A percentile compares a stretch with the other conserved stretches of the same genome.
phyloP scores from a whole-genome alignment of 2,329 filamentous ascomycete species.

The Exophiala oligosperma region DNA sequence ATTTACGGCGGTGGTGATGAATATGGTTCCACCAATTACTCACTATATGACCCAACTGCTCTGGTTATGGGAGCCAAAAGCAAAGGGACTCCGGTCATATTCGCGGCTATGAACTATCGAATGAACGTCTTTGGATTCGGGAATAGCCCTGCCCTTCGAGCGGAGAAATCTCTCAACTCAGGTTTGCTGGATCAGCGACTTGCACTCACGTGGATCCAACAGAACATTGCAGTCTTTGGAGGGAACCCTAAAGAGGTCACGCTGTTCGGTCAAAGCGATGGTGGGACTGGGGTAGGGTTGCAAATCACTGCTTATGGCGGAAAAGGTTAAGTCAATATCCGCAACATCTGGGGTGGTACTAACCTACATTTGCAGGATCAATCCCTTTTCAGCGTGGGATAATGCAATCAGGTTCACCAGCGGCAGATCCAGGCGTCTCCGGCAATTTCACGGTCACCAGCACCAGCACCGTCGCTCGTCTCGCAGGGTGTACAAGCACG shows the following conservation, averaged over 20 bases:
- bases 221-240: constrained; percentile 28
- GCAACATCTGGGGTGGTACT: not conserved
- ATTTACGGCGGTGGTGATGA: constrained; percentile 26
- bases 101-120: constrained; percentile 24
- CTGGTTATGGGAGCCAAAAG: constrained; percentile 15
- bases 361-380: constrained; percentile 32
- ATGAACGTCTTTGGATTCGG: constrained; percentile 40
- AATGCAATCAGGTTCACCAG: constrained; percentile 44
- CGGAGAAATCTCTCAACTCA: constrained; percentile 39
- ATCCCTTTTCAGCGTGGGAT: constrained; percentile 50
- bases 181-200: constrained; percentile 34
- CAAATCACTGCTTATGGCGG: constrained; percentile 53
- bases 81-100: constrained; percentile 17
- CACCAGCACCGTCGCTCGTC: constrained; percentile 12
- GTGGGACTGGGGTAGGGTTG: constrained; percentile 46
- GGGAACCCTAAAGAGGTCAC: constrained; percentile 25
- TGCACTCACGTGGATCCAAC: constrained; percentile 25
- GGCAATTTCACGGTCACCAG: constrained; percentile 43
- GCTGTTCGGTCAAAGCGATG: constrained; percentile 51
- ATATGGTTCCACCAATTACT: constrained; percentile 15
- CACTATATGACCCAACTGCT: constrained; percentile 17
- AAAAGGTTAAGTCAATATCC: constrained; percentile 4
- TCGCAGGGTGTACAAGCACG: constrained; percentile 8
- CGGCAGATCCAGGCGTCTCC: constrained; percentile 53
- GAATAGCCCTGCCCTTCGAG: constrained; percentile 11